Evolutionary conservation across 2,329 filamentous ascomycete species (phyloP).

Genomic region (Curvularia verruculosa): DNA sequence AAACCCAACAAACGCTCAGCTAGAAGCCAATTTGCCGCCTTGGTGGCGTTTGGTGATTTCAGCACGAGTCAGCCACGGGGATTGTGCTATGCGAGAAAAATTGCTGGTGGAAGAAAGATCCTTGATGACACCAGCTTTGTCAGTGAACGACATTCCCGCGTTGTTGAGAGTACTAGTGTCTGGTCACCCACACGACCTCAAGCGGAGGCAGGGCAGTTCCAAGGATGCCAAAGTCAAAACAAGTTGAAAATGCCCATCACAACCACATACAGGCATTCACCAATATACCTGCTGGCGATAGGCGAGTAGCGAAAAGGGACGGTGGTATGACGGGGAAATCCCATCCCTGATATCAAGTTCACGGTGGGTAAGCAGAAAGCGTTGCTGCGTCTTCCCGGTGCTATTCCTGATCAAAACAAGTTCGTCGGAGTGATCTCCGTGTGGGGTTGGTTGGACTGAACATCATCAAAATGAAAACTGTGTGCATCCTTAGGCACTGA

Average conservation of each 20-base stretch:
- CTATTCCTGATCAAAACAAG: neutral
- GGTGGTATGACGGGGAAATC: conserved; percentile 4
- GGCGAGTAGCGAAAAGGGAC: neutral
- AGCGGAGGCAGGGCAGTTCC: neutral
- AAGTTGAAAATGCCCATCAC: neutral
- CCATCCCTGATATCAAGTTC: neutral
- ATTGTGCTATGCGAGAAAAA: neutral
- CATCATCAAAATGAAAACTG: neutral
- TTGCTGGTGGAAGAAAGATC: neutral
- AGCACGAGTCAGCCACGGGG: conserved; percentile 1
- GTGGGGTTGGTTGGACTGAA: conserved; percentile 1
- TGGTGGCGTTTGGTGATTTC: neutral
- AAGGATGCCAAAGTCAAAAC: neutral
- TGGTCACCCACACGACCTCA: conserved; percentile 2
- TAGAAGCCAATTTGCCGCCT: neutral
- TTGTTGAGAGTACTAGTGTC: neutral
- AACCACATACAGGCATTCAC: neutral
- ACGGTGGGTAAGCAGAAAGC: conserved; percentile 3
- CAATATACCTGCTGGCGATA: neutral
- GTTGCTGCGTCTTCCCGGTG: conserved; percentile 9
- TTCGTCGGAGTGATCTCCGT: conserved; percentile 5
- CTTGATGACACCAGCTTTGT: conserved; percentile 1
- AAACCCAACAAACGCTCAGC: neutral
- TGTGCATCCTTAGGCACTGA: neutral
- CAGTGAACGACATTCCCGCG: conserved; percentile 2